phyloP scores from a whole-genome alignment of 768 basidiomycete genomes.

The Auricularia sp. region DNA sequence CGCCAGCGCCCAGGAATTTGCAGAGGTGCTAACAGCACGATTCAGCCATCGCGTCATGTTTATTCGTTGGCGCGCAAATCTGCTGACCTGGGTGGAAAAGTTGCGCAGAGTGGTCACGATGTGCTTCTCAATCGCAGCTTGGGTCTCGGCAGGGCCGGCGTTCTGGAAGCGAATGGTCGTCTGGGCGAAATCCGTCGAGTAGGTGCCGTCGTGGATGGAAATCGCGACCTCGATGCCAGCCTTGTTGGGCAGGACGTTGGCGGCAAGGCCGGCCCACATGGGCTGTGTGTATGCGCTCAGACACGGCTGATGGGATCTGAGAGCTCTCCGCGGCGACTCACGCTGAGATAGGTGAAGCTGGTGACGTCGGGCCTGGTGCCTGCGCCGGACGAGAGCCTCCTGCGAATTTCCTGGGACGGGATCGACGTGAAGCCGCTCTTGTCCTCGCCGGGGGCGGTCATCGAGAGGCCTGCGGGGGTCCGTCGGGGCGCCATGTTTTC shows the following conservation, averaged over 20 bases:
- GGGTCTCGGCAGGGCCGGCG: conserved; percentile 43
- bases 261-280: conserved; percentile 82
- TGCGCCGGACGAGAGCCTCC: conserved; percentile 54
- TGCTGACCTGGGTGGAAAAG: conserved; percentile 36
- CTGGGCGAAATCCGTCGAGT: conserved; percentile 70
- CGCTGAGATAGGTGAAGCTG: conserved; percentile 54
- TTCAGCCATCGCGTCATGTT: not conserved
- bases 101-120: conserved; percentile 56
- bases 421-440: conserved; percentile 38
- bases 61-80: not conserved
- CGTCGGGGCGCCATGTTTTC: not conserved
- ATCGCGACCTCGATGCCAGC: conserved; percentile 61
- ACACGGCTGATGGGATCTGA: conserved; percentile 2
- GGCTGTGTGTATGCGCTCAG: conserved; percentile 37
- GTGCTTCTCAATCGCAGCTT: conserved; percentile 50
- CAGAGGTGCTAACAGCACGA: conserved; percentile 49
- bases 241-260: conserved; percentile 46
- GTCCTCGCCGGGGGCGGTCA: conserved; percentile 2
- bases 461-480: not conserved
- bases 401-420: conserved; percentile 49
- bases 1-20: conserved; percentile 79
- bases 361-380: conserved; percentile 43
- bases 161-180: conserved; percentile 40
- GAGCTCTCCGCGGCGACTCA: conserved; percentile 23
- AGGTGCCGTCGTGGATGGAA: conserved; percentile 77